These are phyloP conservation scores for Calocybe cyanea DNA, from an alignment of 768 basidiomycete genomes.

Conservation along the genomic window DNA sequence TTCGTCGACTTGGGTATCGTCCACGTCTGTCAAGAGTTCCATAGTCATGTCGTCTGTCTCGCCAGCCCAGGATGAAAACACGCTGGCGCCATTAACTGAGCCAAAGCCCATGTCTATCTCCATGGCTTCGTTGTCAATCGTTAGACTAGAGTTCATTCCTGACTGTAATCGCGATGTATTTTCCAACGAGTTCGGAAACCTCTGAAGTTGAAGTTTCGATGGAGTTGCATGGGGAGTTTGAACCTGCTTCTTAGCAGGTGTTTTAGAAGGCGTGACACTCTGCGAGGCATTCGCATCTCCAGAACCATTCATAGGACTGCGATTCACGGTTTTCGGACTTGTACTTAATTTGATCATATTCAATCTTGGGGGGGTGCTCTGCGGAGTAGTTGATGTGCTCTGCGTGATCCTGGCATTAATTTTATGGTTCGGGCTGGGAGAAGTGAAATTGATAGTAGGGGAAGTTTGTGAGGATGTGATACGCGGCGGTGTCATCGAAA, in stretches of 20 bases:
- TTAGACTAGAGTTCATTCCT: constrained; percentile 3
- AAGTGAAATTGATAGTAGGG: constrained; percentile 35
- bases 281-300: not conserved
- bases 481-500: constrained; percentile 40
- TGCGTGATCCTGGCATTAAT: constrained; percentile 21
- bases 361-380: constrained; percentile 26
- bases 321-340: not conserved
- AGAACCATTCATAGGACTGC: not conserved
- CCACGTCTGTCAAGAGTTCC: constrained; percentile 68
- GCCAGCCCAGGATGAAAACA: constrained; percentile 39
- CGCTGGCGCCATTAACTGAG: constrained; percentile 26
- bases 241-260: not conserved
- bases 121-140: constrained; percentile 9
- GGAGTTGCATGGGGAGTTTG: constrained; percentile 1
- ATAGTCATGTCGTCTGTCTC: constrained; percentile 60
- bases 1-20: constrained; percentile 64
- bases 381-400: constrained; percentile 23
- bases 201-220: constrained; percentile 4
- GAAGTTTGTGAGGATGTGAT: constrained; percentile 25
- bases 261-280: not conserved
- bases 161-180: constrained; percentile 12
- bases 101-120: constrained; percentile 17
- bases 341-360: constrained; percentile 1
- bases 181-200: constrained; percentile 2
- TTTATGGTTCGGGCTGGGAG: constrained; percentile 39